These are phyloP conservation scores for Cyclocybe aegerita DNA, from an alignment of 768 basidiomycete species.

Conservation along the genomic window DNA sequence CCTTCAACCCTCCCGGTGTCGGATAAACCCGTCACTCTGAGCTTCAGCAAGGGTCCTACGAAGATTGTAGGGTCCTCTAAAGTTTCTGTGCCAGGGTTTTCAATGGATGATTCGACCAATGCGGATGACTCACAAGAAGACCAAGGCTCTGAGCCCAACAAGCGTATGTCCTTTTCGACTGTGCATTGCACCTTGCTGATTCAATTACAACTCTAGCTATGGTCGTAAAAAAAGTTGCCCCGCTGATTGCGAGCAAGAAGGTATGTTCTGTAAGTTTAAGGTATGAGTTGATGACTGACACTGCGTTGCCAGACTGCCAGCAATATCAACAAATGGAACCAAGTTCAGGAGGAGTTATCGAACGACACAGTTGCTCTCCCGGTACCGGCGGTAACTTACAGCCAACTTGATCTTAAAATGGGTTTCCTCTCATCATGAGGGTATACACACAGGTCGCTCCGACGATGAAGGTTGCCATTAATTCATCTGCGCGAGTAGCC, in stretches of 20 bases:
- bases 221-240: constrained; percentile 71
- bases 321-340: constrained; percentile 97
- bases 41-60: constrained; percentile 56
- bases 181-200: not conserved
- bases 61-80: constrained; percentile 32
- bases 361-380: constrained; percentile 33
- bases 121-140: constrained; percentile 48
- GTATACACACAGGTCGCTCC: too few relatives aligned
- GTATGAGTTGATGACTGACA: constrained; percentile 5
- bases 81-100: constrained; percentile 60
- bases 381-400: not conserved
- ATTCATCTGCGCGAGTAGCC: not conserved
- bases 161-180: constrained; percentile 42
- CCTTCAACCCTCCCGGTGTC: constrained; percentile 73
- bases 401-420: too few relatives aligned
- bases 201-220: constrained; percentile 17
- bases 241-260: constrained; percentile 85
- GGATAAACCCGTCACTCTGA: constrained; percentile 80
- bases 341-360: constrained; percentile 85
- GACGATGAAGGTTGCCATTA: too few relatives aligned
- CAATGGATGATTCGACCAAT: constrained; percentile 55
- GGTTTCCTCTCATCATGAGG: too few relatives aligned
- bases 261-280: constrained; percentile 33
- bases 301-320: constrained; percentile 61
- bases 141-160: constrained; percentile 38